A percentile compares a stretch with the other conserved stretches of the same genome.
Evolutionary conservation across 1,139 yeast species (phyloP).

Genomic region (Starmera stellimalicola): DNA sequence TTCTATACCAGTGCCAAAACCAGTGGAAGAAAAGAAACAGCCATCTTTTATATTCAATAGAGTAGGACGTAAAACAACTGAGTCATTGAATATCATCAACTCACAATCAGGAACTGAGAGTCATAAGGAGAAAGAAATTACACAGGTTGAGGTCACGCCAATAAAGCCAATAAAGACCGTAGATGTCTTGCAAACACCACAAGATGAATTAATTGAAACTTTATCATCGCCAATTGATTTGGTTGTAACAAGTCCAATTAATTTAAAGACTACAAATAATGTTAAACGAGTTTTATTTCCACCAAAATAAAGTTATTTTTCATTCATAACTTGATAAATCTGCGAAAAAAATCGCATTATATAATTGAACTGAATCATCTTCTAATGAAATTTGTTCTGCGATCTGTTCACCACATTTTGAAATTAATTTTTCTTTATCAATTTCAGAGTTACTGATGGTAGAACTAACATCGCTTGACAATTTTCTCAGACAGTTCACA

Average conservation of each 20-base stretch:
- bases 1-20: constrained; percentile 16
- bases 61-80: constrained; percentile 14
- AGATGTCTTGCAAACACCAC: constrained; percentile 10
- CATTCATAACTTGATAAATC: constrained; percentile 25
- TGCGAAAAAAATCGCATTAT: constrained; percentile 72
- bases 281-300: constrained; percentile 27
- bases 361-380: constrained; percentile 42
- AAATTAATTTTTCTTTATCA: constrained; percentile 33
- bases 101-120: constrained; percentile 8
- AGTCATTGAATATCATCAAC: constrained; percentile 4
- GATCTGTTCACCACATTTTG: constrained; percentile 54
- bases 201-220: constrained; percentile 2
- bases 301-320: constrained; percentile 9
- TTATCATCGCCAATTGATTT: constrained; percentile 9
- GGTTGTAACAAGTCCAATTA: neutral
- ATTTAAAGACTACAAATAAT: constrained; percentile 9
- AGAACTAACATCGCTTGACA: constrained; percentile 29
- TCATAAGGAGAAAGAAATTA: constrained; percentile 6
- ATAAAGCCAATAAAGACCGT: constrained; percentile 11
- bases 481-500: constrained; percentile 42
- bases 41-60: constrained; percentile 13
- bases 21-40: constrained; percentile 3
- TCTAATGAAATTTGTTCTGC: constrained; percentile 41
- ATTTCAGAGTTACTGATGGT: constrained; percentile 26
- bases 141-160: constrained; percentile 28